These are phyloP conservation scores for Murraya paniculata DNA, from an alignment of 345 rosid genomes.

Conservation along the genomic window DNA sequence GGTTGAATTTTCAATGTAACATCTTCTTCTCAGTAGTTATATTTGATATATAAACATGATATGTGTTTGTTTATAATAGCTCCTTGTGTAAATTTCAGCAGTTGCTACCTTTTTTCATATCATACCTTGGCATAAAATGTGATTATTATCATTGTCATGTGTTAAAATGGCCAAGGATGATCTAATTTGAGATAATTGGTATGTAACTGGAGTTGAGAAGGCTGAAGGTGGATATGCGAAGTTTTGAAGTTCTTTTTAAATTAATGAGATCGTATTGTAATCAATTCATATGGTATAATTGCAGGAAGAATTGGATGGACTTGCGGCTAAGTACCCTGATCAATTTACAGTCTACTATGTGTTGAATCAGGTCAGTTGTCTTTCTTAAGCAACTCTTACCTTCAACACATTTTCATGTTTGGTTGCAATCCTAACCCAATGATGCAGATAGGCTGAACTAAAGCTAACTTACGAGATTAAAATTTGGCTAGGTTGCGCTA, in stretches of 20 bases:
- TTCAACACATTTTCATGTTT: neutral
- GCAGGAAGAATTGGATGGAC: conserved; percentile 86
- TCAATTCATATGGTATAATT: conserved; percentile 7
- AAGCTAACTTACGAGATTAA: neutral
- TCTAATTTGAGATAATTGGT: neutral
- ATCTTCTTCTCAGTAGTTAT: neutral
- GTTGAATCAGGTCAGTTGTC: conserved; percentile 76
- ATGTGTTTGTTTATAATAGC: neutral
- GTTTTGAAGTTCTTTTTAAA: neutral
- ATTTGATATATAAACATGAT: neutral
- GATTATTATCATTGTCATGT: neutral
- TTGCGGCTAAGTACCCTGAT: conserved; percentile 59
- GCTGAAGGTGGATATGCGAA: neutral
- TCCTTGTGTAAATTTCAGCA: neutral
- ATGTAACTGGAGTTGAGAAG: neutral
- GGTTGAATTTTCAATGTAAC: neutral
- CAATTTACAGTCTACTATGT: conserved; percentile 77
- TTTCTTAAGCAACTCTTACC: neutral
- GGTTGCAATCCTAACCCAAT: neutral
- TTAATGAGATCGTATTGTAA: neutral
- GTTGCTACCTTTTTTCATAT: neutral
- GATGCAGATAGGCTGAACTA: neutral
- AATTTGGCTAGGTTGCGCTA: neutral
- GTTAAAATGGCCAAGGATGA: neutral
- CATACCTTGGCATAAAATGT: neutral